Evolutionary conservation across 2,329 filamentous ascomycete species (phyloP), one percentile per base, ranked within the genome.

Genomic region (Colletotrichum tofieldiae): DNA sequence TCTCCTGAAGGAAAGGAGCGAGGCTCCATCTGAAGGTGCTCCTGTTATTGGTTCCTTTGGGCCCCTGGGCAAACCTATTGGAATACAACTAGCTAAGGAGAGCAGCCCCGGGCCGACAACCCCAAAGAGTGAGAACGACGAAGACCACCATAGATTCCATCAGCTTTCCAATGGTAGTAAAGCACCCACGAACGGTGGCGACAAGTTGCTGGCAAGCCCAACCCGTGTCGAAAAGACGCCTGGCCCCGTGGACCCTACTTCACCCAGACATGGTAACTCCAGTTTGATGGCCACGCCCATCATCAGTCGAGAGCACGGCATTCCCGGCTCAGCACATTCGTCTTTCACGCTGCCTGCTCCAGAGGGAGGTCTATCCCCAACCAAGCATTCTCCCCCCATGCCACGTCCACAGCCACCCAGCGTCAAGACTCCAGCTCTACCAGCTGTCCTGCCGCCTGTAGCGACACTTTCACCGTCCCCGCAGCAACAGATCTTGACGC

Each of bases 391-490:
- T 20, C 85, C 87, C 32, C 82, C 83, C 26, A 79, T 81, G n/a
- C 76, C 77, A 41, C 72, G 73, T 51, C 65, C 67, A 7, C 65
- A 73, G 35, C 65, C 73, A 18, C 51, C 73, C 14, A 68, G 65
- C 35, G 52, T 62, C 52, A 72, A 68, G 39, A 69, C 68, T 2
- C 64, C 72, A 26, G 70, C 47, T 77, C 79, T 35, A 23, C 79
- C 83, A 18, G 82, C 87, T 0, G 85, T 91, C 32, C 81, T 92
- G 3, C 91, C 90, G 6, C 90, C 90, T 0, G 80, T 86, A 2
- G 85, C 89, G 51, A 84, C 88, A 1, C 78, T 93, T 59, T 87
- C 89, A 12, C 91, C 91, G 0, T 89, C 86, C 52, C 86, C 88
- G 2, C 86, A 85, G 18, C 84, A 87, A 68, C 87, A 88, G 74